phyloP scores from a whole-genome alignment of 1,284 basidiomycete genomes.

The Ganoderma lingzhi region DNA sequence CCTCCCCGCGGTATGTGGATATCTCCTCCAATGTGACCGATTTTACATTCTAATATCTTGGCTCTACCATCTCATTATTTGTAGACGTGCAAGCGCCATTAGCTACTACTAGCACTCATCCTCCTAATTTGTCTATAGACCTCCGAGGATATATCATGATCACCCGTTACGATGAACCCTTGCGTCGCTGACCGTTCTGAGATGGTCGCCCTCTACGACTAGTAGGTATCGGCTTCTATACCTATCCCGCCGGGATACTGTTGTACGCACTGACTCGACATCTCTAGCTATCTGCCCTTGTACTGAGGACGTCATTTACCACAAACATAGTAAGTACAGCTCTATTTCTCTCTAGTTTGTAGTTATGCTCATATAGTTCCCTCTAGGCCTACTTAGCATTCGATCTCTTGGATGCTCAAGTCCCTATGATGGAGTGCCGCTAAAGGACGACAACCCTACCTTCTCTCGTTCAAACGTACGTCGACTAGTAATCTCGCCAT shows the following conservation, averaged over 20 bases:
- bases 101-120: too few species aligned
- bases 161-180: too few species aligned
- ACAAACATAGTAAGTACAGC: background rate
- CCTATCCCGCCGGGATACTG: background rate
- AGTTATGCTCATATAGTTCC: background rate
- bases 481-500: background rate
- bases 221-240: too few species aligned
- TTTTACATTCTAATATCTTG: too few species aligned
- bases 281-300: background rate
- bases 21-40: too few species aligned
- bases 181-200: too few species aligned
- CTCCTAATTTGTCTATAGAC: too few species aligned
- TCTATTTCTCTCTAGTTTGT: background rate
- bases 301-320: background rate
- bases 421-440: background rate
- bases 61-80: too few species aligned
- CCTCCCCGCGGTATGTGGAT: too few species aligned
- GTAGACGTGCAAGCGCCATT: too few species aligned
- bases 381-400: background rate
- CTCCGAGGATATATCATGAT: too few species aligned
- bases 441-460: background rate
- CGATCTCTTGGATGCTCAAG: background rate
- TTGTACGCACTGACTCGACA: background rate
- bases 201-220: too few species aligned
- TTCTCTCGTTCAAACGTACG: background rate